Base-by-base conservation (phyloP, 2,329 filamentous ascomycete species). In the Apiospora saccharicola region DNA sequence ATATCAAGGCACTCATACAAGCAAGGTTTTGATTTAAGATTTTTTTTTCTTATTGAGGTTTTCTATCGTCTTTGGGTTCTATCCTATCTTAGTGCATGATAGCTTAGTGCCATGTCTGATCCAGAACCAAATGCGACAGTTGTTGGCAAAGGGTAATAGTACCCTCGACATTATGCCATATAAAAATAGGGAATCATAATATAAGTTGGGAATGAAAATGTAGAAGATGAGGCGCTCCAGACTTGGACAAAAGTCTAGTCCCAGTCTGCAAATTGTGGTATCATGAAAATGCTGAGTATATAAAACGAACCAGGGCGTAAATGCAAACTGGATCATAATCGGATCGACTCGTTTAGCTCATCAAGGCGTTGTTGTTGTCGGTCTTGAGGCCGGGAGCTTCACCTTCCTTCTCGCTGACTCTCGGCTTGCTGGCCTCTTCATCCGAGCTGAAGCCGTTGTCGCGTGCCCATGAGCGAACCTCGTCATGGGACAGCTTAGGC, bases 391-490 rank as follows among this genome's bases (percentile, higher is more conserved):
- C 22, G 19, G 44, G 26, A 24, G n/a, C 24, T 1, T 69, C 68
- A 10, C n/a, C 47, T 47, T 70, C 68, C 68, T 51, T 53, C n/a
- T 70, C 46, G 22, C 46, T 51, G n/a, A 53, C 30, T 37, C 68
- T 30, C 8, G 68, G 68, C 68, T 70, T 70, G 68, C 41, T 30
- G 8, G n/a, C 19, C 19, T 70, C 68, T 6, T 44, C 41, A 34
- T 70, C 68, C 26, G 44, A 47, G 68, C 68, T 79, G 14, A 80
- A 76, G 7, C 78, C 78, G 68, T 80, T 80, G 71, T 77, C 77
- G 71, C 79, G 74, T 70, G 85, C 82, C 73, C 89, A 86, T 70
- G 83, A 80, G 79, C 90, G 87, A 43, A 90, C 84, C 75, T 90
- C 85, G 61, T 85, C 82, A 13, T 84, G 83, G 4, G 83, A 79